phyloP scores from a whole-genome alignment of 1,284 basidiomycete species.

The Xerocomus minutiporus region DNA sequence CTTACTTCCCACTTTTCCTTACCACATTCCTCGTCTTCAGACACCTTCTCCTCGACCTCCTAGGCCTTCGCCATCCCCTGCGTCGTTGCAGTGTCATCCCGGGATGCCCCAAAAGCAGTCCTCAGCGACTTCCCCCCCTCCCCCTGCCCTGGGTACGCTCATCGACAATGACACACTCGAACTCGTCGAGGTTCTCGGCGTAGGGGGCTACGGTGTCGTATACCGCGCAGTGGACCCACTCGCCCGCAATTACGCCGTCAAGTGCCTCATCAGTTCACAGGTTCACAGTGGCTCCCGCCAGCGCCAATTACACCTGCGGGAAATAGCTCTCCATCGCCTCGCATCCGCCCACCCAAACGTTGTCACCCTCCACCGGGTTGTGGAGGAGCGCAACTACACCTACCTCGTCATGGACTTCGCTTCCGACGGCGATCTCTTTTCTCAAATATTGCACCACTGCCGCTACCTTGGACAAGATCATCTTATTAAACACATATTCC shows the following conservation, averaged over 20 bases:
- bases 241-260: constrained; percentile 79
- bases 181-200: constrained; percentile 86
- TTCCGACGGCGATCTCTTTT: constrained; percentile 88
- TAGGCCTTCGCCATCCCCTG: constrained; percentile 18
- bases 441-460: constrained; percentile 73
- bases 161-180: constrained; percentile 82
- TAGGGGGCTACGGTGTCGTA: constrained; percentile 95
- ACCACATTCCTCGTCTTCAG: constrained; percentile 23
- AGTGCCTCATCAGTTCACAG: constrained; percentile 71
- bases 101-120: constrained; percentile 45
- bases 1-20: constrained; percentile 22
- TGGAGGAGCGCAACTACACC: constrained; percentile 69
- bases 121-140: constrained; percentile 45
- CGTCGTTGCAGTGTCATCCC: constrained; percentile 18
- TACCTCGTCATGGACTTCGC: constrained; percentile 77
- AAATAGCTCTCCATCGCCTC: constrained; percentile 83
- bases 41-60: constrained; percentile 23
- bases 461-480: constrained; percentile 75
- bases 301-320: constrained; percentile 69
- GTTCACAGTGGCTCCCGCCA: constrained; percentile 53
- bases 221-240: constrained; percentile 76
- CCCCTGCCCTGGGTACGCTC: constrained; percentile 68
- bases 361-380: constrained; percentile 84
- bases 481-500: constrained; percentile 83
- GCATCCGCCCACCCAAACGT: constrained; percentile 85